Evolutionary conservation across 169 alveolate species (phyloP).

Genomic region (Eimeria necatrix): DNA sequence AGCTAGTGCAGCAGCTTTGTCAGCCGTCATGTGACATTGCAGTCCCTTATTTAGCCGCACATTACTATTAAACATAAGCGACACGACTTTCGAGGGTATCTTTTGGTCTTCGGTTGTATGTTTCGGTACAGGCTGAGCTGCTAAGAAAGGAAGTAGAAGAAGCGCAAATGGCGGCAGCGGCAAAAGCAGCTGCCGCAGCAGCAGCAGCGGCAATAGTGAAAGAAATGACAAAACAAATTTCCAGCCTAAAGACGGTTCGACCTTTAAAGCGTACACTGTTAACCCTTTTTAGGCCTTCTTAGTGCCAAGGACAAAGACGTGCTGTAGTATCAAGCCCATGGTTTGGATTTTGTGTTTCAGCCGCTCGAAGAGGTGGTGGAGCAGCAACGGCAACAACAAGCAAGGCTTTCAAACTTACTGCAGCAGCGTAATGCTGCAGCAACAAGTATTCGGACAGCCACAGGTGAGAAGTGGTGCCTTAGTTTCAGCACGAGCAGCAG

Average conservation of each 20-base stretch:
- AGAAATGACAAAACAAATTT: background rate
- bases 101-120: too few species aligned
- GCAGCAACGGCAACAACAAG: slow-evolving; percentile 52
- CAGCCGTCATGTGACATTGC: too few species aligned
- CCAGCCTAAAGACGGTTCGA: background rate
- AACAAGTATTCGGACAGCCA: background rate
- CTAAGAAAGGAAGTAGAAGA: background rate
- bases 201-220: background rate
- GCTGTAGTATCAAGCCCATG: background rate
- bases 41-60: too few species aligned
- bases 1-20: too few species aligned
- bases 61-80: too few species aligned
- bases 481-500: slow-evolving; percentile 4
- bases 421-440: slow-evolving; percentile 45
- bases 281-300: background rate
- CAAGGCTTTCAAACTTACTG: background rate
- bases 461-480: background rate
- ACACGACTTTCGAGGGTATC: too few species aligned
- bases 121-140: too few species aligned
- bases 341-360: slow-evolving; percentile 47
- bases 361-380: slow-evolving; percentile 13
- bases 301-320: too few species aligned
- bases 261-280: background rate
- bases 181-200: background rate
- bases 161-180: background rate